Evolutionary conservation across 768 basidiomycete genomes (phyloP).

Genomic region (Mycena floridula): DNA sequence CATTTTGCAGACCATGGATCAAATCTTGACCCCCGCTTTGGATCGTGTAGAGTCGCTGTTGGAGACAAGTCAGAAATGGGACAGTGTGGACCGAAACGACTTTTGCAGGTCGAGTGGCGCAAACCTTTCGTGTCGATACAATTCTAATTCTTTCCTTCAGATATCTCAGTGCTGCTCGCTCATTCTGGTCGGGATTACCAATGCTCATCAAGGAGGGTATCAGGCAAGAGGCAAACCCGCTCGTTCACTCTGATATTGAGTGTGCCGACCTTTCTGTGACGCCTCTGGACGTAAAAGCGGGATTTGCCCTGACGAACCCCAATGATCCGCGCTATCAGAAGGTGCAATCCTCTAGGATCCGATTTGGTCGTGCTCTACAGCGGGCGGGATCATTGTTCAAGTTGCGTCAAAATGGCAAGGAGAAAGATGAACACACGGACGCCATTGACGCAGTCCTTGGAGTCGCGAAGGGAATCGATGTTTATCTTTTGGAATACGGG

Average conservation of each 20-base stretch:
- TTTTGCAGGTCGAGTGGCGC: slow-evolving; percentile 89
- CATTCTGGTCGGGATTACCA: slow-evolving; percentile 74
- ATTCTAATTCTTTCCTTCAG: too few relatives aligned
- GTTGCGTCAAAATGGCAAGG: slow-evolving; percentile 51
- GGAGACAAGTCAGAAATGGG: slow-evolving; percentile 50
- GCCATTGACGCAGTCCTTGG: slow-evolving; percentile 81
- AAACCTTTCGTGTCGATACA: too few relatives aligned
- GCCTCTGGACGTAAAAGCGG: slow-evolving; percentile 62
- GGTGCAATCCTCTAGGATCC: slow-evolving; percentile 46
- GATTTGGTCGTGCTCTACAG: slow-evolving; percentile 65
- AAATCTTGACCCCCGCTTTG: slow-evolving; percentile 60
- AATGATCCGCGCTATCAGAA: slow-evolving; percentile 69
- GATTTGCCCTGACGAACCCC: slow-evolving; percentile 69
- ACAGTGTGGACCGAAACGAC: slow-evolving; percentile 64
- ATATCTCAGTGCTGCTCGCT: slow-evolving; percentile 63
- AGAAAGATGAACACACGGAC: too few relatives aligned
- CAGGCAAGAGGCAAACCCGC: slow-evolving; percentile 52
- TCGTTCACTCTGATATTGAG: slow-evolving; percentile 57
- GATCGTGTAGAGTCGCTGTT: slow-evolving; percentile 63
- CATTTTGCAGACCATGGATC: slow-evolving; percentile 69
- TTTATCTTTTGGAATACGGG: slow-evolving; percentile 68
- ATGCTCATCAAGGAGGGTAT: slow-evolving; percentile 56
- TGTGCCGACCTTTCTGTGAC: slow-evolving; percentile 64
- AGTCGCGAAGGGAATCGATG: slow-evolving; percentile 69
- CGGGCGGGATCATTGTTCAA: slow-evolving; percentile 60